Base-by-base conservation (phyloP, 2,329 filamentous ascomycete genomes). In the Stagonosporopsis vannaccii region DNA sequence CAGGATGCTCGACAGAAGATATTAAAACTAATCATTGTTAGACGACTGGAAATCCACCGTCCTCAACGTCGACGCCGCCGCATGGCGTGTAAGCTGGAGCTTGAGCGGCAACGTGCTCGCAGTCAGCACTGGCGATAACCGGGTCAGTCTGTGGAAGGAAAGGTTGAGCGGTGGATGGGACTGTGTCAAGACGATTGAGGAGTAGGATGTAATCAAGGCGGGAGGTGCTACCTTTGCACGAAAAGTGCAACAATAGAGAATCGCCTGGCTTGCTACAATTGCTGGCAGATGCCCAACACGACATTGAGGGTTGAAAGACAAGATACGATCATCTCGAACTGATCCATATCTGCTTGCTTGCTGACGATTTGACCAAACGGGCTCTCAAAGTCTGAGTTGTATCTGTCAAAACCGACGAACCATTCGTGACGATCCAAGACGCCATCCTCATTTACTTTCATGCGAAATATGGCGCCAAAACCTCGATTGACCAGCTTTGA, bases 11-110 rank as follows among this genome's bases (percentile, higher is more conserved):
- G 4, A 6, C 6, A 17, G 5, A 13, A 28, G n/a, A 11, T 9
- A 30, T 35, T 12, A 12, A 79, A 23, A 81, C 84, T 56, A 85
- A 82, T 72, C 80, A 28, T 4, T 37, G 19, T 6, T 44, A 76
- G 85, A 84, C 22, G 87, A 91, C 70, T 99, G 95, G 95, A 87
- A 88, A 56, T 88, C 86, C 78, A 95, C 96, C 77, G 87, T 90
- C 36, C 84, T 99, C 62, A 87, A 89, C 69, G 96, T 99, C 68
- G 94, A 97, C 59, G 87, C 90, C 4, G 89, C 93, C 42, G 85
- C 97, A 56, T 99, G 95, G 95, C 88, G 95, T 52, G 95, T 97
- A 41, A 97, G 92, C 83, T 99, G 95, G 95, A 97, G 92, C 69
- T 82, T 98, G 73, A 97, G 92, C 77, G 95, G 95, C 48, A 99